Conservation (phyloP, 768 basidiomycete species). For the Porphyrellus cyaneotinctus region DNA sequence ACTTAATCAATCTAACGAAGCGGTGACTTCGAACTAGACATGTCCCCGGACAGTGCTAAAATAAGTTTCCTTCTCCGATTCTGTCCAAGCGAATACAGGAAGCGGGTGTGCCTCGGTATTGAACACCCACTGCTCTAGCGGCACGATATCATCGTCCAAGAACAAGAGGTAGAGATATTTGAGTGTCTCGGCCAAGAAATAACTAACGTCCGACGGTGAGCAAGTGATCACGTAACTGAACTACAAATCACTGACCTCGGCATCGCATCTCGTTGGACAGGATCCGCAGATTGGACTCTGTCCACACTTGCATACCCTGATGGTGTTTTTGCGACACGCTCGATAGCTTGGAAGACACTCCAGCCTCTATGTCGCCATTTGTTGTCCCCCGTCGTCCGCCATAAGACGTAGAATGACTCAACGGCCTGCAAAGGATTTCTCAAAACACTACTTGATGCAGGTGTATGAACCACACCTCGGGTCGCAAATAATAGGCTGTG, state of each 20-base stretch:
- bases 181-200: slow-evolving; percentile 56
- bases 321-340: slow-evolving; percentile 52
- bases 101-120: slow-evolving; percentile 78
- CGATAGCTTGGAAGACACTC: slow-evolving; percentile 64
- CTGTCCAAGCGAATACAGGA: slow-evolving; percentile 63
- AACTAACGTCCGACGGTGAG: slow-evolving; percentile 30
- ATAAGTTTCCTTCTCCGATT: slow-evolving; percentile 44
- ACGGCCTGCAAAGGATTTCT: slow-evolving; percentile 46
- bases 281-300: slow-evolving; percentile 43
- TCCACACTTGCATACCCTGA: slow-evolving; percentile 60
- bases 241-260: slow-evolving; percentile 63
- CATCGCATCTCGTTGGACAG: slow-evolving; percentile 51
- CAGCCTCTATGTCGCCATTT: slow-evolving; percentile 72
- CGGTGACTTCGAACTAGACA: not conserved
- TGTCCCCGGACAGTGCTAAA: not conserved
- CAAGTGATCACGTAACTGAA: not conserved
- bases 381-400: slow-evolving; percentile 61
- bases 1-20: not conserved
- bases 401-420: slow-evolving; percentile 69
- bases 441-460: not conserved
- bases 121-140: slow-evolving; percentile 54
- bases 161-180: slow-evolving; percentile 76
- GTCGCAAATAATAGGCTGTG: slow-evolving; percentile 55
- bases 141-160: slow-evolving; percentile 55
- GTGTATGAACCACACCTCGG: slow-evolving; percentile 49